Evolutionary conservation across 1,284 basidiomycete species (phyloP), one percentile per base, ranked within the genome.

Genomic region (Chondrostereum purpureum): DNA sequence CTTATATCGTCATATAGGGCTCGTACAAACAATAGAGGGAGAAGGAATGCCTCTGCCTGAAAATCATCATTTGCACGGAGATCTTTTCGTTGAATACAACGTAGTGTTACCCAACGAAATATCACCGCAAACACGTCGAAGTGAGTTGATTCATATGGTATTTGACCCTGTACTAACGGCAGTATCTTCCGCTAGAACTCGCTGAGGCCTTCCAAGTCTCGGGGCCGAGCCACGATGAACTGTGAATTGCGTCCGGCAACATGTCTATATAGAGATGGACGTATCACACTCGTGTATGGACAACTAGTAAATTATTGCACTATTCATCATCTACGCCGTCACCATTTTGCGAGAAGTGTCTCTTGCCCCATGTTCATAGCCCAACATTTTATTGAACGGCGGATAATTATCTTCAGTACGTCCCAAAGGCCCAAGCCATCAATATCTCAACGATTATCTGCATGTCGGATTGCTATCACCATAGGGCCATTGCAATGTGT

Each of bases 51-150:
- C 92, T 2, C 59, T 83, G 19, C 87, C 78, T 55, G 75, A 78
- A 49, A 52, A 52, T 21, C 65, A 68, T 23, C 66, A 73, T 8
- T 69, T 70, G 2, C 75, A 84, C 52, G 94, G 94, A 20, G 84
- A 94, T 62, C 69, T 97, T 45, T 97, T 80, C 58, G 76, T 97
- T 42, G 92, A 96, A 63, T 97, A 94, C 66, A 88, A 77, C 43
- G 89, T 97, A 41, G 82, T 96, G 17, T 64, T 97, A 44, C 94
- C 93, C 0, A 68, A 75, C 36, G 73, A 81, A 41, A 65, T 97
- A 17, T 73, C 80, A 33, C 58, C 75, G 38, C 75, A 80, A 31
- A 76, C 78, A 49, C 77, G 80, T 55, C 73, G 72, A 61, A 87
- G 91, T 93, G 63, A 68, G 79, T 64, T 19, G n/a, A n/a, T 19